phyloP scores from a whole-genome alignment of 352 stramenopile genomes.

The Globisporangium emineosum region DNA sequence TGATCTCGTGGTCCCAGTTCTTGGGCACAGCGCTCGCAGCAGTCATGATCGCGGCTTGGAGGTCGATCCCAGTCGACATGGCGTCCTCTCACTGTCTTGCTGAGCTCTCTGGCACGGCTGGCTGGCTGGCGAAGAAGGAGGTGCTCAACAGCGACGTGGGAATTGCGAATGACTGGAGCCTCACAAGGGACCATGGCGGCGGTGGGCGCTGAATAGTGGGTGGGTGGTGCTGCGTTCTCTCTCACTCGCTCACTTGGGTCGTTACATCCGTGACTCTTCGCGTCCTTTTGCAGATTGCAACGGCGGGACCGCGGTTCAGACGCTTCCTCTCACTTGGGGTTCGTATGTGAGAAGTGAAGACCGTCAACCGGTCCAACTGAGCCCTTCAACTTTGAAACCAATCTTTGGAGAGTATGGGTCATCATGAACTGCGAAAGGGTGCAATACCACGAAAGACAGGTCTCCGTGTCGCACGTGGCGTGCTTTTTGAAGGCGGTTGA shows the following conservation, averaged over 20 bases:
- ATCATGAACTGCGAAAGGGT: too few species aligned
- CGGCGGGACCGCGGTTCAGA: neutral
- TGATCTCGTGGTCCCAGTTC: constrained; percentile 28
- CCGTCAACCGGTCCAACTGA: neutral
- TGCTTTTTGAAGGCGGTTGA: too few species aligned
- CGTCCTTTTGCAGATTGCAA: neutral
- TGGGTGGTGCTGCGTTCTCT: too few species aligned
- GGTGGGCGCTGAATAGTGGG: too few species aligned
- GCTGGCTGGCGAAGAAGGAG: neutral
- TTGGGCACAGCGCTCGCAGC: constrained; percentile 17
- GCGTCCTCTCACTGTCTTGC: neutral
- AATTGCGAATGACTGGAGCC: neutral
- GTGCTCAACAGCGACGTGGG: neutral
- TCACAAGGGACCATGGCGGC: neutral
- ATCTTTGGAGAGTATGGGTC: too few species aligned
- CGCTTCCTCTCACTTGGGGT: neutral
- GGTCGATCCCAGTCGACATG: neutral
- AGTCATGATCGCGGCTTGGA: constrained; percentile 1
- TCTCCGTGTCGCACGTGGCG: too few species aligned
- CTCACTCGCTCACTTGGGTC: neutral
- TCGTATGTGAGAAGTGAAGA: constrained; percentile 1
- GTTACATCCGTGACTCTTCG: neutral
- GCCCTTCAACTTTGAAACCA: too few species aligned
- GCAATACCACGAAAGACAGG: too few species aligned
- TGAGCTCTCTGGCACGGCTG: neutral